A percentile compares a stretch with the other conserved stretches of the same genome.
phyloP scores from a whole-genome alignment of 768 basidiomycete genomes.

The Coprinellus micaceus region DNA sequence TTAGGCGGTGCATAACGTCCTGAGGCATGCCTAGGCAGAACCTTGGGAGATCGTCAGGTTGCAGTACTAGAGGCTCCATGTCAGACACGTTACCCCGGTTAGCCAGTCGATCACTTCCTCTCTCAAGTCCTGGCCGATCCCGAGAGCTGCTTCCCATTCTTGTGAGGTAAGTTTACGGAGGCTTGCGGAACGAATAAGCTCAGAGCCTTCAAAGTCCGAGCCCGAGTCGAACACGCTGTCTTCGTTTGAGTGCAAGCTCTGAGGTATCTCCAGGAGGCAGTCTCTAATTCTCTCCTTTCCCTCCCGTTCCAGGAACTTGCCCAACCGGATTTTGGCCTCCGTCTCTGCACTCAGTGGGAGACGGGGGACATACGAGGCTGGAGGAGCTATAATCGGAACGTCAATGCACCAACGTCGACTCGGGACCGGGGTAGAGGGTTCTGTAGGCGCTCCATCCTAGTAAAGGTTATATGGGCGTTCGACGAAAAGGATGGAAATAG shows the following conservation, averaged over 20 bases:
- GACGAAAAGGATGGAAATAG: not conserved
- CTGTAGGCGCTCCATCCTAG: slow-evolving; percentile 6
- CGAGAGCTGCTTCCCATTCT: slow-evolving; percentile 23
- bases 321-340: slow-evolving; percentile 41
- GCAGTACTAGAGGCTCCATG: too few relatives aligned
- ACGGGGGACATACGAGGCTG: slow-evolving; percentile 30
- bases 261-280: slow-evolving; percentile 21
- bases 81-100: slow-evolving; percentile 39
- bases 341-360: slow-evolving; percentile 36
- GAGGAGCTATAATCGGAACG: slow-evolving; percentile 57
- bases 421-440: slow-evolving; percentile 3
- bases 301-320: slow-evolving; percentile 41
- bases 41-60: slow-evolving; percentile 16
- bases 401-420: not conserved
- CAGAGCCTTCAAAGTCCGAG: not conserved
- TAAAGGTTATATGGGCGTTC: not conserved
- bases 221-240: too few relatives aligned
- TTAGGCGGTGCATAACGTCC: slow-evolving; percentile 1
- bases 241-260: slow-evolving; percentile 6
- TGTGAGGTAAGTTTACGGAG: not conserved
- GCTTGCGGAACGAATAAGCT: too few relatives aligned
- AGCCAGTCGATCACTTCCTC: slow-evolving; percentile 41
- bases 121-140: slow-evolving; percentile 32
- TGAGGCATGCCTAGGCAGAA: slow-evolving; percentile 17
- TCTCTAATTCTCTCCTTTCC: slow-evolving; percentile 31